Percentiles rank a stretch among this genome's conserved stretches.
Conservation (phyloP, 2,329 filamentous ascomycete genomes). For the Beauveria varroae region DNA sequence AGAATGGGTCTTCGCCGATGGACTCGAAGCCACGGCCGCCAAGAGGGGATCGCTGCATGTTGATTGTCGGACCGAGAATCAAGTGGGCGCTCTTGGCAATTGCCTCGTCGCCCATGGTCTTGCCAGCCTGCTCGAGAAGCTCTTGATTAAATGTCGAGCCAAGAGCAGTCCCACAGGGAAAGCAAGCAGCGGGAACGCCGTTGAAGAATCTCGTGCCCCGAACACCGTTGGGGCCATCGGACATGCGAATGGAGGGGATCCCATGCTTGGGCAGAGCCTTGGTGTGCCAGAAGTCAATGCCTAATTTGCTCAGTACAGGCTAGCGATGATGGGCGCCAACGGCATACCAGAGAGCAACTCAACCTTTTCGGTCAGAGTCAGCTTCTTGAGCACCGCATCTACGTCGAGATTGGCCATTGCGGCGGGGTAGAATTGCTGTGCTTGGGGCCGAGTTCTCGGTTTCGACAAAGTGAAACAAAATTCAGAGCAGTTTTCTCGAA, state of each 20-base stretch:
- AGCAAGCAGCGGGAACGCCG: slow-evolving; percentile 51
- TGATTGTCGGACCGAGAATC: slow-evolving; percentile 55
- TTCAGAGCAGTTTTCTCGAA: not conserved
- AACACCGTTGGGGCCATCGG: slow-evolving; percentile 64
- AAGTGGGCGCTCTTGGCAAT: slow-evolving; percentile 50
- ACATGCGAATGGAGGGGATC: slow-evolving; percentile 56
- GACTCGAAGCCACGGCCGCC: slow-evolving; percentile 55
- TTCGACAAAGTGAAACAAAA: not conserved
- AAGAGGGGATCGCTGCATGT: slow-evolving; percentile 53
- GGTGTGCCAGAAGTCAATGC: slow-evolving; percentile 65
- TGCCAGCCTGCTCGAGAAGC: slow-evolving; percentile 43
- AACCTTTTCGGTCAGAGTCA: slow-evolving; percentile 44
- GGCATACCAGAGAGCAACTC: slow-evolving; percentile 42
- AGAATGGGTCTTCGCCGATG: slow-evolving; percentile 49
- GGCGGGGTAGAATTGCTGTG: not conserved
- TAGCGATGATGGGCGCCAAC: not conserved
- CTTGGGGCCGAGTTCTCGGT: not conserved
- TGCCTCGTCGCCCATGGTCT: slow-evolving; percentile 45
- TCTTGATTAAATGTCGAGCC: slow-evolving; percentile 50
- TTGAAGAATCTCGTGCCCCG: slow-evolving; percentile 63
- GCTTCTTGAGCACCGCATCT: slow-evolving; percentile 46
- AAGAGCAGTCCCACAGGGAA: slow-evolving; percentile 51
- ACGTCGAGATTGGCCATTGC: slow-evolving; percentile 46
- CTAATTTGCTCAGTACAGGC: slow-evolving; percentile 22
- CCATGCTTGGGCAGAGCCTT: slow-evolving; percentile 51